A percentile compares a stretch with the other conserved stretches of the same genome.
Evolutionary conservation across 805 yeast species (phyloP).

Genomic region (Wickerhamiella kazuoi): DNA sequence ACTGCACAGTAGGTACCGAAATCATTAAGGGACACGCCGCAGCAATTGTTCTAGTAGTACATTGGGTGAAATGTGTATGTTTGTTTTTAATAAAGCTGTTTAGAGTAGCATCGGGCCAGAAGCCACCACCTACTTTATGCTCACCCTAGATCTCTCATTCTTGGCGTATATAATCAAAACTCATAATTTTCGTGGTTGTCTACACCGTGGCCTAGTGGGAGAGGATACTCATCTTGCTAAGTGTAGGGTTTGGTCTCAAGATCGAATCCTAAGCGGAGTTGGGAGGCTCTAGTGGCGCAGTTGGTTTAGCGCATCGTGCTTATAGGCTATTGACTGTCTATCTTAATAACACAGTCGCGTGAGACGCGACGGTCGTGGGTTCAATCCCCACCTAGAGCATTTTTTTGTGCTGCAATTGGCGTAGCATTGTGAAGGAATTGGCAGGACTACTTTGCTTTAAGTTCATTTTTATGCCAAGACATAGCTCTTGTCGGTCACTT

Average conservation of each 20-base stretch:
- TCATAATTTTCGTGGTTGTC: not conserved
- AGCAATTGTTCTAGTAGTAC: too few relatives aligned
- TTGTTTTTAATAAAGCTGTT: too few relatives aligned
- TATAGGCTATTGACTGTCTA: slow-evolving; percentile 6
- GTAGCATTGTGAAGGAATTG: too few relatives aligned
- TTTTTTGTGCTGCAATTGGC: slow-evolving; percentile 2
- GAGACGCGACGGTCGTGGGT: slow-evolving; percentile 10
- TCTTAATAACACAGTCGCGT: slow-evolving; percentile 7
- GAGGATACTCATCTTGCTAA: not conserved
- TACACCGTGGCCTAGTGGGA: not conserved
- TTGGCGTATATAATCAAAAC: not conserved
- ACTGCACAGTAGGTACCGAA: too few relatives aligned
- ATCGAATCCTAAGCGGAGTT: not conserved
- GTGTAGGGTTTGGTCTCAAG: not conserved
- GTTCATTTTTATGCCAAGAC: too few relatives aligned
- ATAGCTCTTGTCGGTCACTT: slow-evolving; percentile 9
- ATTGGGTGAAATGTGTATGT: too few relatives aligned
- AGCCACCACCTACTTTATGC: too few relatives aligned
- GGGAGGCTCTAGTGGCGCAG: slow-evolving; percentile 8
- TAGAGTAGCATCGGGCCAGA: too few relatives aligned
- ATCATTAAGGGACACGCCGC: too few relatives aligned
- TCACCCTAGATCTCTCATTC: too few relatives aligned
- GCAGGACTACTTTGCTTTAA: too few relatives aligned
- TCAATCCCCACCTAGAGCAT: slow-evolving; percentile 10
- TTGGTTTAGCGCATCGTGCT: slow-evolving; percentile 10